Evolutionary conservation across 441 rosid species (phyloP).

Genomic region (Croton laevigatus): DNA sequence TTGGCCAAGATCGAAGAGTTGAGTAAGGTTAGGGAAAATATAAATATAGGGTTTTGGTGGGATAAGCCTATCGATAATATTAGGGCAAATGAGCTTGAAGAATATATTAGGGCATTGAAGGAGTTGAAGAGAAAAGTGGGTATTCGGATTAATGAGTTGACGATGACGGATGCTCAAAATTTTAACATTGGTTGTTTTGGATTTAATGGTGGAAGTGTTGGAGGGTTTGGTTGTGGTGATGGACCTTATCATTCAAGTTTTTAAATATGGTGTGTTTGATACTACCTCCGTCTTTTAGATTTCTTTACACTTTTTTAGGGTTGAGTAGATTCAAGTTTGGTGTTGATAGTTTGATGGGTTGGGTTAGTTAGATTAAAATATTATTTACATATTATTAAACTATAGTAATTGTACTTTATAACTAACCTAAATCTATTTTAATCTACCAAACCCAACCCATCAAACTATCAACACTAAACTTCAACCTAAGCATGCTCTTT

Average conservation of each 20-base stretch:
- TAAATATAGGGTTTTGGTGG: slow-evolving; percentile 37
- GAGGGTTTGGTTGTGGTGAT: background rate
- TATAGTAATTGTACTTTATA: no score
- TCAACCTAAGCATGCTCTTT: no score
- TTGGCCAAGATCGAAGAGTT: slow-evolving; percentile 17
- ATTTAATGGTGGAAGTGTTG: background rate
- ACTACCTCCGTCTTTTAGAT: no score
- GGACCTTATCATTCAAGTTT: background rate
- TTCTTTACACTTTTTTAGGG: no score
- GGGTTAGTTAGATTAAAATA: no score
- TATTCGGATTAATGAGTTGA: slow-evolving; percentile 26
- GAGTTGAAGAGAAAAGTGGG: slow-evolving; percentile 34
- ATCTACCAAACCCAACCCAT: no score
- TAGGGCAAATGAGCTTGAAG: slow-evolving; percentile 39
- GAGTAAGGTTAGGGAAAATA: slow-evolving; percentile 17
- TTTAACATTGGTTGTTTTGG: background rate
- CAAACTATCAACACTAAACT: no score
- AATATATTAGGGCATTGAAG: slow-evolving; percentile 31
- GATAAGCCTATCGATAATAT: slow-evolving; percentile 33
- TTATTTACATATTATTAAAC: no score
- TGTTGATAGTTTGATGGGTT: no score
- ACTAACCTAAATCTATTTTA: no score
- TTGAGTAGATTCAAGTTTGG: no score
- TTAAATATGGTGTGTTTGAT: background rate
- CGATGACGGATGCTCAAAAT: slow-evolving; percentile 5